Conservation (phyloP, 345 rosid species). For the Lagerstroemia speciosa region DNA sequence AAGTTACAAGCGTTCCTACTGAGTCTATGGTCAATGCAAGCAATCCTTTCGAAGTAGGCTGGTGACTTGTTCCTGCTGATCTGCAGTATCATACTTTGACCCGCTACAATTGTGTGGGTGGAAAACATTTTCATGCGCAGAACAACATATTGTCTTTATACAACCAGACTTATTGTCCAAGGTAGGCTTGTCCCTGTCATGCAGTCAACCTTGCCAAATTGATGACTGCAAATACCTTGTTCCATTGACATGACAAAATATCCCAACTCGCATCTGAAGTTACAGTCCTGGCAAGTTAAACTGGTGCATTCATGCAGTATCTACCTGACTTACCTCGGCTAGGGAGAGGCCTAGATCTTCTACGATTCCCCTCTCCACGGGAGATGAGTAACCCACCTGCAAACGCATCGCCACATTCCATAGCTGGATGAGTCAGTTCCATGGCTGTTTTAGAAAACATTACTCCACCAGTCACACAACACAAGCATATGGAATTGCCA, state of each 20-base stretch:
- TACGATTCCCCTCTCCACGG: slow-evolving; percentile 32
- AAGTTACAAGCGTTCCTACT: not conserved
- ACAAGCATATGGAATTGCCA: too few relatives aligned
- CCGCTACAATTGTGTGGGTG: not conserved
- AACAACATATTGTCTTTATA: too few relatives aligned
- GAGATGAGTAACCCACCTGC: slow-evolving; percentile 45
- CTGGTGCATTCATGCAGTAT: not conserved
- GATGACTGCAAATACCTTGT: too few relatives aligned
- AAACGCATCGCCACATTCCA: not conserved
- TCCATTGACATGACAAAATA: not conserved
- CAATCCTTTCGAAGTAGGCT: not conserved
- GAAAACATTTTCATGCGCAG: not conserved
- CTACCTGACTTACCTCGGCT: slow-evolving; percentile 11
- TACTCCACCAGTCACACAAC: too few relatives aligned
- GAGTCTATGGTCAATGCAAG: too few relatives aligned
- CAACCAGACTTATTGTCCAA: too few relatives aligned
- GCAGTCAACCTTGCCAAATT: too few relatives aligned
- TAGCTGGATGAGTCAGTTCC: too few relatives aligned
- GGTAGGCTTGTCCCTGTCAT: too few relatives aligned
- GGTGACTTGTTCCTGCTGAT: too few relatives aligned
- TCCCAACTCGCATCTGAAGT: not conserved
- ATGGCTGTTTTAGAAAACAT: too few relatives aligned
- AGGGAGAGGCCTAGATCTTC: slow-evolving; percentile 23
- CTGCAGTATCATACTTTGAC: too few relatives aligned
- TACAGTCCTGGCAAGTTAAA: not conserved